These are phyloP conservation scores for Mortierella hygrophila DNA, from an alignment of 192 early-diverging fungal genomes.

Conservation along the genomic window DNA sequence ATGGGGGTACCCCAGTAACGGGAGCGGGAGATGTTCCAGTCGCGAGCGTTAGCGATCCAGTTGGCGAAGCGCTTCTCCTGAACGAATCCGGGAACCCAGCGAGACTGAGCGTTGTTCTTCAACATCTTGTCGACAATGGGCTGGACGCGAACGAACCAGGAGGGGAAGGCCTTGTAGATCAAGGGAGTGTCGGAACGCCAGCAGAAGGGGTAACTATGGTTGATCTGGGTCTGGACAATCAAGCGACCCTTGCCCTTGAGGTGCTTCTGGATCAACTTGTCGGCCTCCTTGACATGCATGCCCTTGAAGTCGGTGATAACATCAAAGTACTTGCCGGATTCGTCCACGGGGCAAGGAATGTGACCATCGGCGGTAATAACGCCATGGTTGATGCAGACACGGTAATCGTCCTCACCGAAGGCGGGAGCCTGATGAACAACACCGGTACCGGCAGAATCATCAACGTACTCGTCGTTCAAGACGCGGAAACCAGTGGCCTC, in stretches of 20 bases:
- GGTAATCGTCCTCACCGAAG: slow-evolving; percentile 99
- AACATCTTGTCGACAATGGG: slow-evolving; percentile 88
- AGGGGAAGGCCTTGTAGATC: slow-evolving; percentile 96
- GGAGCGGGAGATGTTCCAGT: slow-evolving; percentile 98
- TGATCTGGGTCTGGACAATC: slow-evolving; percentile 91
- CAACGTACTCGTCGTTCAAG: slow-evolving; percentile 92
- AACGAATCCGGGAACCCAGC: slow-evolving; percentile 97
- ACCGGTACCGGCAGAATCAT: slow-evolving; percentile 94
- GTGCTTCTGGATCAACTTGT: slow-evolving; percentile 95
- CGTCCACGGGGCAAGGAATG: slow-evolving; percentile 93
- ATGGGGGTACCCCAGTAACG: slow-evolving; percentile 99
- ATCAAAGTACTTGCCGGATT: slow-evolving; percentile 83
- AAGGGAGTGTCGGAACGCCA: slow-evolving; percentile 98
- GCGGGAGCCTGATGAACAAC: slow-evolving; percentile 98
- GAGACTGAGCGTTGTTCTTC: slow-evolving; percentile 86
- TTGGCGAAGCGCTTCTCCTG: slow-evolving; percentile 98
- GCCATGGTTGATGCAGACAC: slow-evolving; percentile 85
- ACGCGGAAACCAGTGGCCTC: slow-evolving; percentile 88
- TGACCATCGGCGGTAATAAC: slow-evolving; percentile 88
- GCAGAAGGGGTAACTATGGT: slow-evolving; percentile 98
- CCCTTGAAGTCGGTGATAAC: slow-evolving; percentile 85
- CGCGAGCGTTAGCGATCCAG: slow-evolving; percentile 95
- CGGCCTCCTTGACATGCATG: slow-evolving; percentile 94
- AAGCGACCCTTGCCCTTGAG: slow-evolving; percentile 86
- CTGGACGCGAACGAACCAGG: slow-evolving; percentile 96